A percentile compares a stretch with the other conserved stretches of the same genome.
phyloP scores from a whole-genome alignment of 2,329 filamentous ascomycete species.

The Fusarium piperis region DNA sequence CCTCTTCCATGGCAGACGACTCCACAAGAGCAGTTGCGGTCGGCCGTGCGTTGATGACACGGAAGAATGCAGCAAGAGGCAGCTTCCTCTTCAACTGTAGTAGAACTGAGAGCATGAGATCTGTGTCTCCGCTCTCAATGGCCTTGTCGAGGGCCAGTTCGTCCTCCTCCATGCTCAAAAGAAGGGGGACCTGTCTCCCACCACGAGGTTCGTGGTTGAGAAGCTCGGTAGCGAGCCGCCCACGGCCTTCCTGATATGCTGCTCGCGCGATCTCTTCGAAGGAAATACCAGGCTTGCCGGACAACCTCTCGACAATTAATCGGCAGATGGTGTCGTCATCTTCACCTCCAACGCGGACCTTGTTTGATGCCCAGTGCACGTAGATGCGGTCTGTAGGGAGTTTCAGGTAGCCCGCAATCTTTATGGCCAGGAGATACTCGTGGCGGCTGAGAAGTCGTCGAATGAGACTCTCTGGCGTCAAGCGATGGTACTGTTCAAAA shows the following conservation, averaged over 20 bases:
- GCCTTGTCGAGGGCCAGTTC: conserved; percentile 95
- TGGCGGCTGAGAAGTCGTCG: conserved; percentile 86
- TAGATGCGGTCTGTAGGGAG: conserved; percentile 91
- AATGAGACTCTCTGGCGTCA: conserved; percentile 90
- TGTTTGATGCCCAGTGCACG: conserved; percentile 95
- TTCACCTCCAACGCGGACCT: conserved; percentile 84
- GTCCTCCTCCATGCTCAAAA: conserved; percentile 95
- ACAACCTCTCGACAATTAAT: conserved; percentile 85
- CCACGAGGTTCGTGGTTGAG: conserved; percentile 94
- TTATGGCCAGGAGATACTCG: conserved; percentile 89
- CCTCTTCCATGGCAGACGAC: conserved; percentile 74
- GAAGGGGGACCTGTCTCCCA: conserved; percentile 92
- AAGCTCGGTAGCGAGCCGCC: conserved; percentile 87
- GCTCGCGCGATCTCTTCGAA: conserved; percentile 94
- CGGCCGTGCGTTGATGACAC: conserved; percentile 85
- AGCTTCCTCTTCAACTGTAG: conserved; percentile 90
- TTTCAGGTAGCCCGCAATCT: conserved; percentile 86
- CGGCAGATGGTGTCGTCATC: conserved; percentile 90
- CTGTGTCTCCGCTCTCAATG: conserved; percentile 93
- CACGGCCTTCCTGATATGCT: conserved; percentile 92
- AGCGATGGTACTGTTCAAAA: conserved; percentile 90
- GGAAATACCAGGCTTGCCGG: conserved; percentile 90
- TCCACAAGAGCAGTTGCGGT: conserved; percentile 91
- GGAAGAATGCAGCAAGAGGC: conserved; percentile 90
- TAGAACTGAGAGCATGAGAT: conserved; percentile 90